phyloP scores from a whole-genome alignment of 2,329 filamentous ascomycete genomes.

The Aspergillus sp. region DNA sequence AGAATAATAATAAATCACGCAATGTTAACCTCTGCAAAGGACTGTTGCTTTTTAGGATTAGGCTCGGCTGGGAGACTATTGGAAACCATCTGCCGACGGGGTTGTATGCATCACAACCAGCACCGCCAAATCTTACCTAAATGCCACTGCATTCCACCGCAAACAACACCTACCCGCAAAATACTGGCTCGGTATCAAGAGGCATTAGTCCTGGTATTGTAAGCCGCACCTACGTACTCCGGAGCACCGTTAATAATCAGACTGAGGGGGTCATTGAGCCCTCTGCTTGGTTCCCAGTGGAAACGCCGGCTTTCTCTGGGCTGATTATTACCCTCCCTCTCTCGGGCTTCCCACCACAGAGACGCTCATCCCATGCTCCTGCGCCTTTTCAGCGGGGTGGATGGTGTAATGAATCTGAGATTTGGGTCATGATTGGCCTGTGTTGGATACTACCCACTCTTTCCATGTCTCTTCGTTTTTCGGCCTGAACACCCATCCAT shows the following conservation, averaged over 20 bases:
- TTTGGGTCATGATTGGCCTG: too few species aligned
- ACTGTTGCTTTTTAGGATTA: not conserved
- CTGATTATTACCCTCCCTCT: conserved; percentile 7
- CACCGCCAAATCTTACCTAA: conserved; percentile 1
- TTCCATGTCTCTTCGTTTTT: not conserved
- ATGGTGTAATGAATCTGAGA: not conserved
- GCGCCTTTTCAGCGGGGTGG: not conserved
- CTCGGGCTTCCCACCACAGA: not conserved
- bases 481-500: not conserved
- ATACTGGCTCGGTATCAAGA: conserved; percentile 12
- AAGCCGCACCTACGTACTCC: not conserved
- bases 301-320: conserved; percentile 16
- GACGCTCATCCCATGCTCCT: not conserved
- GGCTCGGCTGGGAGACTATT: not conserved
- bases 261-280: conserved; percentile 13
- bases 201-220: conserved; percentile 9
- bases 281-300: conserved; percentile 14
- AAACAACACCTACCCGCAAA: conserved; percentile 13
- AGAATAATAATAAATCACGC: too few species aligned
- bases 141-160: conserved; percentile 12
- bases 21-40: too few species aligned
- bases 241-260: conserved; percentile 5
- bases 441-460: not conserved
- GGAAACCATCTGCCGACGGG: not conserved
- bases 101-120: conserved; percentile 8